Evolutionary conservation across 352 stramenopile genomes (phyloP).

Genomic region (Phytophthora macrochlamydospora): DNA sequence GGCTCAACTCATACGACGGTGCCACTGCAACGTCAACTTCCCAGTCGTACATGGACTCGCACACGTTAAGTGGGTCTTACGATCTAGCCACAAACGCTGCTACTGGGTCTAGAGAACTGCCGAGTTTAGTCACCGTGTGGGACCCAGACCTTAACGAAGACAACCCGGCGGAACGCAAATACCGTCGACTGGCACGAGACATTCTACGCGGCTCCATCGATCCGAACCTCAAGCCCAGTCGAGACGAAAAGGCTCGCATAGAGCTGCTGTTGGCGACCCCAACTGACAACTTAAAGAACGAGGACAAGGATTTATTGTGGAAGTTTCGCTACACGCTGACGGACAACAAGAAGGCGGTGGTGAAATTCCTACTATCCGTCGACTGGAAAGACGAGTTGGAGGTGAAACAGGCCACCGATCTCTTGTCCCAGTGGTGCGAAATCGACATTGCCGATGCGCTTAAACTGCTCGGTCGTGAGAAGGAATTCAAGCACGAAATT

Average conservation of each 20-base stretch:
- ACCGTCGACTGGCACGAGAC: conserved; percentile 96
- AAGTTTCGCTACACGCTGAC: conserved; percentile 97
- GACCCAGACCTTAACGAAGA: conserved; percentile 89
- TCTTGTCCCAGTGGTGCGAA: conserved; percentile 87
- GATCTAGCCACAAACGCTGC: conserved; percentile 36
- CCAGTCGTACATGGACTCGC: conserved; percentile 39
- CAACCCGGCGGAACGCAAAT: conserved; percentile 97
- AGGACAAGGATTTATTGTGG: conserved; percentile 95
- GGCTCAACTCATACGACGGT: conserved; percentile 42
- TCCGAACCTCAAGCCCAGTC: conserved; percentile 96
- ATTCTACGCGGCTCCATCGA: conserved; percentile 97
- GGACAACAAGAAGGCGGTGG: conserved; percentile 95
- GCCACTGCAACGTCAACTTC: conserved; percentile 19
- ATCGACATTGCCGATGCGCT: conserved; percentile 98
- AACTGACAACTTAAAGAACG: conserved; percentile 92
- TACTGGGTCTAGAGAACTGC: conserved; percentile 40
- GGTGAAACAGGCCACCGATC: conserved; percentile 92
- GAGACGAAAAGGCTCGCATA: conserved; percentile 93
- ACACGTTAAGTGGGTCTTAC: conserved; percentile 58
- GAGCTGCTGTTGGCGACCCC: conserved; percentile 93
- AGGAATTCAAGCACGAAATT: conserved; percentile 90
- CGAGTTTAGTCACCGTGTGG: conserved; percentile 78
- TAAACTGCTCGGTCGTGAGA: conserved; percentile 94
- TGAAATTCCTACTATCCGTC: conserved; percentile 98
- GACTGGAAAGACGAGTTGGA: conserved; percentile 98